Base-by-base conservation (phyloP, 73 alveolate genomes). In the Vitrella brassicaformis region DNA sequence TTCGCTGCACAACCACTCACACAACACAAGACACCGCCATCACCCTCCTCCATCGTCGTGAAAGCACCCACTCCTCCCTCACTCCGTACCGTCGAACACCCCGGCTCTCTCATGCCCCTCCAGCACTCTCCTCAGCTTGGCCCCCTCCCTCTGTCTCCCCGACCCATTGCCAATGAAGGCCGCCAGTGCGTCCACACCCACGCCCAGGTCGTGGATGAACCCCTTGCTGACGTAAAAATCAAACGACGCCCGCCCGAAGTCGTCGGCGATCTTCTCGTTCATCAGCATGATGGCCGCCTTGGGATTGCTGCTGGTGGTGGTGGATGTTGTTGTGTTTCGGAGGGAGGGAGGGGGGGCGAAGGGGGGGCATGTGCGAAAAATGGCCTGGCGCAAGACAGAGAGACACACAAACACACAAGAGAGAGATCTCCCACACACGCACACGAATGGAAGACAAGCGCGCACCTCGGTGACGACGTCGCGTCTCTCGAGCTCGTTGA, bases 401-500 rank as follows among this genome's bases (percentile, higher is more conserved):
- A n/a, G n/a, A n/a, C 69, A 56, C 30, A 56, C 30, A 66, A 39
- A 30, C 29, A 56, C 1, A n/a, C 26, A 25, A n/a, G 1, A 56
- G 69, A 8, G 30, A 22, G 29, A 4, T 8, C 30, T 56, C 28
- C 18, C 18, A 22, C 28, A 1, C 26, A 10, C 26, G 27, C 26
- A 22, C 69, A 56, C 28, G 25, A 8, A 1, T n/a, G 9, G 9
- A n/a, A 10, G 9, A 9, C 19, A 10, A 9, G 25, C 9, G 25
- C 9, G 9, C 65, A 10, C 25, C 9, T 19, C 80, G 10, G 85
- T 74, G 31, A 74, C 81, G 56, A 66, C 65, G 74, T 74, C 81
- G 30, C 93, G 81, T 25, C 89, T 79, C 0, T 92, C 94, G 56
- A 80, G 78, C 85, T 88, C 94, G 39, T 88, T 80, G 75, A 88